Percentiles rank a stretch among this genome's conserved stretches.
Conservation (phyloP, 2,329 filamentous ascomycete species). For the Talaromyces sp. region DNA sequence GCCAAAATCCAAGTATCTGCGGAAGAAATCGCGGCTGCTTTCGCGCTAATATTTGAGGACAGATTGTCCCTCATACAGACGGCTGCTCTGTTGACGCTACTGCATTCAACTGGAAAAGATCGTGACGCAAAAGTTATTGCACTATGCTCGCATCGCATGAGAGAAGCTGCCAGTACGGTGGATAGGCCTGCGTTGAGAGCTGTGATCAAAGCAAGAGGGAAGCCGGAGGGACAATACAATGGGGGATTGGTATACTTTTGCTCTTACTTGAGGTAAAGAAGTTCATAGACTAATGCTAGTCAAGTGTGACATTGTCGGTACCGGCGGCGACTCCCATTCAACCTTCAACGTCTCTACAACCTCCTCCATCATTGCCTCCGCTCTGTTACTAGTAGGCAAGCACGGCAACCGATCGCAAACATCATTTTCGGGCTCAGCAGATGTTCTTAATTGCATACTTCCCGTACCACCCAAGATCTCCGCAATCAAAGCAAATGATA, state of each 20-base stretch:
- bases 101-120: constrained; percentile 88
- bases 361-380: constrained; percentile 83
- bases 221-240: constrained; percentile 67
- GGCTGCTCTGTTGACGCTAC: constrained; percentile 78
- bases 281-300: constrained; percentile 14
- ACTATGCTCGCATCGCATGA: constrained; percentile 79
- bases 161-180: constrained; percentile 69
- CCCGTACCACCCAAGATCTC: constrained; percentile 70
- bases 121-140: constrained; percentile 79
- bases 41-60: constrained; percentile 88
- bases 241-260: constrained; percentile 70
- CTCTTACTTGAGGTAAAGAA: background rate
- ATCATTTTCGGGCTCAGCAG: constrained; percentile 90
- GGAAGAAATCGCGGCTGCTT: constrained; percentile 80
- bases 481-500: constrained; percentile 67
- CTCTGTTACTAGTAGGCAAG: constrained; percentile 81
- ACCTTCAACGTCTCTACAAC: constrained; percentile 99
- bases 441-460: constrained; percentile 73
- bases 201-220: constrained; percentile 58
- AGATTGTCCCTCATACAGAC: constrained; percentile 83
- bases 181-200: constrained; percentile 60
- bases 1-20: constrained; percentile 59
- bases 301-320: constrained; percentile 90
- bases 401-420: constrained; percentile 96
- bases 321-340: constrained; percentile 91